Evolutionary conservation across 345 rosid genomes (phyloP), one percentile per base, ranked within the genome.

Genomic region (Hevea brasiliensis): DNA sequence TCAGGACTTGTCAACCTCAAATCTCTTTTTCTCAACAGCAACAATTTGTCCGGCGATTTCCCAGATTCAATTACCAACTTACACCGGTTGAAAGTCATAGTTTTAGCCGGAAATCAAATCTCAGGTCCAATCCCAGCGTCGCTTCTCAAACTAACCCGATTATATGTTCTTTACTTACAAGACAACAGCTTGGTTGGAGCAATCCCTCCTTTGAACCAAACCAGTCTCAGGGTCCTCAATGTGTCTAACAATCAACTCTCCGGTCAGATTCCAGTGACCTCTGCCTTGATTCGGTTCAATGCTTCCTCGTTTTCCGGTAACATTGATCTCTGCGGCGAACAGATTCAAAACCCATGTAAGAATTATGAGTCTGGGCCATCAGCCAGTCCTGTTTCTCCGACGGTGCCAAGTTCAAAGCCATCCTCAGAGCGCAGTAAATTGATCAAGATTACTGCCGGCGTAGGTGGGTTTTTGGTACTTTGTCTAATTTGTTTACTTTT

Each of bases 131-230:
- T 95, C 56, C 98, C n/a, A n/a, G n/a, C n/a, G 3, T 91, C 97
- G 1, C 67, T 95, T 44, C 74, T 89, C 57, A 83, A 76, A 12
- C 89, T 95, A 77, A 56, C 81, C 26, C 85, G 96, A 9, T 77
- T 92, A 15, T 89, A 95, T 82, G 80, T 81, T 57, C 81, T 95
- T 18, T 78, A 80, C 62, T 73, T 95, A 42, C 81, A 89, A 76
- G 89, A 88, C 63, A 95, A 95, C 68, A 72, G 51, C 45, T 86
- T 92, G 71, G 77, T 81, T 2, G 98, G 96, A 8, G 4, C 74
- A 6, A 80, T 95, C 53, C 98, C 99, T 71, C 87, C 91, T 17
- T 65, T 95, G 61, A 89, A 88, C 84, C 99, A 95, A 81, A 84
- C 89, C 50, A 84, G 85, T 74, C 96, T 95, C 61, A 80, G 91